Conservation (phyloP, 352 stramenopile species). For the Globisporangium takayamanum region DNA sequence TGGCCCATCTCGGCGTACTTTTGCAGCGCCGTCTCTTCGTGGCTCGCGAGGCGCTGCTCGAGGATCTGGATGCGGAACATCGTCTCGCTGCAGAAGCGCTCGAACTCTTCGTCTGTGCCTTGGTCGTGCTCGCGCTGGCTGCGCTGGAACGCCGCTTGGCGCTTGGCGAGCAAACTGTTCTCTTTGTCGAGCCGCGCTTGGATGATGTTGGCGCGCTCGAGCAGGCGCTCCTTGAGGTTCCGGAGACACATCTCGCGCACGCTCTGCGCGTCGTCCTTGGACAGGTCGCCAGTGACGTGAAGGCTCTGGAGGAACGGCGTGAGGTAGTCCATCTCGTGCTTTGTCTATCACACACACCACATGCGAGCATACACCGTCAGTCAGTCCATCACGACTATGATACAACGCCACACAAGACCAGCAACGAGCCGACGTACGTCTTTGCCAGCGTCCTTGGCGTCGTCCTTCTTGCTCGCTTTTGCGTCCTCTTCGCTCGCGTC, state of each 20-base stretch:
- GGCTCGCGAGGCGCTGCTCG: conserved; percentile 87
- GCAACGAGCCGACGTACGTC: conserved; percentile 34
- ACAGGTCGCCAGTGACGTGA: conserved; percentile 40
- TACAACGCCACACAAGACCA: background rate
- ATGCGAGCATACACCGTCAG: background rate
- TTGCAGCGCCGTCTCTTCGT: conserved; percentile 90
- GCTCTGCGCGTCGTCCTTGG: conserved; percentile 80
- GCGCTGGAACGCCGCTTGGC: conserved; percentile 89
- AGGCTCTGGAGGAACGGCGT: conserved; percentile 90
- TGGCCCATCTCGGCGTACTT: conserved; percentile 94
- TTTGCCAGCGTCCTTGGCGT: conserved; percentile 58
- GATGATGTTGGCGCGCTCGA: conserved; percentile 94
- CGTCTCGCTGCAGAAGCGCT: conserved; percentile 91
- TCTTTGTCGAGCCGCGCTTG: conserved; percentile 91
- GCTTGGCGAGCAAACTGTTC: conserved; percentile 87
- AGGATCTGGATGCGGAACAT: conserved; percentile 96
- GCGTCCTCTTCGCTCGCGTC: conserved; percentile 62
- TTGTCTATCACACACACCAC: conserved; percentile 24
- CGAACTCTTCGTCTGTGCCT: conserved; percentile 90
- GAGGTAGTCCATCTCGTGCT: conserved; percentile 89
- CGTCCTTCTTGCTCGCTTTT: conserved; percentile 54
- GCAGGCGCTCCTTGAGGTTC: conserved; percentile 89
- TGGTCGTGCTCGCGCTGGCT: conserved; percentile 90
- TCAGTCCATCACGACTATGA: background rate
- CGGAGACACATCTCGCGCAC: conserved; percentile 89